Evolutionary conservation across 495 filamentous ascomycete genomes (phyloP), one percentile per base, ranked within the genome.

Genomic region (Cercophora scortea): DNA sequence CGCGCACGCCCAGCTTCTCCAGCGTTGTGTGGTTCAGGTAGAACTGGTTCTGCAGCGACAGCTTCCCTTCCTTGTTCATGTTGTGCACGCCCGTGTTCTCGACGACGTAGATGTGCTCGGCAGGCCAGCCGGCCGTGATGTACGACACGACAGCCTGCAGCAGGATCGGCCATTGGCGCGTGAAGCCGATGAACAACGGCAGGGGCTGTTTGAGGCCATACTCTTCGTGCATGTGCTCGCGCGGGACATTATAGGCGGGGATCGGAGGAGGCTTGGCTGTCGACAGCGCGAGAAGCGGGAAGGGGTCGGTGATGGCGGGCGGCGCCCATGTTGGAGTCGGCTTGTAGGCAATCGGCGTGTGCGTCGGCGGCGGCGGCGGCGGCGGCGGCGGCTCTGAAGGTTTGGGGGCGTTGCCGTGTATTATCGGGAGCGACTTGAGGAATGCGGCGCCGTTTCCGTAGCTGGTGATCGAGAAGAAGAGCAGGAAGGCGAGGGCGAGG

Each of bases 61-160:
- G 67, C 33, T 70, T 63, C 2, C 78, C 76, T 10, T 71, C 63
- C 18, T 62, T 57, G 54, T 85, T 85, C 12, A 71, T 70, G 39
- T 79, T 67, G 61, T 83, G 80, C 35, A 75, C 73, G 3, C 82
- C 82, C 3, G 79, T 84, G 63, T 86, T 86, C 50, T 85, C 82
- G 45, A 85, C 67, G 2, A 84, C 72, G 51, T 77, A 79, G 54
- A 86, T 84, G 54, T 83, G 75, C 34, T 69, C 63, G 0, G 79
- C 60, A 3, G 82, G 82, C 81, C 81, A 84, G 17, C 81, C 82
- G 0, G 80, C 77, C 1, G 79, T 74, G 46, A 84, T 74, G 61
- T 84, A 84, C 11, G 69, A 73, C 12, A 82, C 74, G 0, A 84
- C 79, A 1, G 73, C 63, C 58, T 84, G 81, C 33, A 80, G 77